Base-by-base conservation (phyloP, 1,284 basidiomycete genomes). In the Malassezia arunalokei region DNA sequence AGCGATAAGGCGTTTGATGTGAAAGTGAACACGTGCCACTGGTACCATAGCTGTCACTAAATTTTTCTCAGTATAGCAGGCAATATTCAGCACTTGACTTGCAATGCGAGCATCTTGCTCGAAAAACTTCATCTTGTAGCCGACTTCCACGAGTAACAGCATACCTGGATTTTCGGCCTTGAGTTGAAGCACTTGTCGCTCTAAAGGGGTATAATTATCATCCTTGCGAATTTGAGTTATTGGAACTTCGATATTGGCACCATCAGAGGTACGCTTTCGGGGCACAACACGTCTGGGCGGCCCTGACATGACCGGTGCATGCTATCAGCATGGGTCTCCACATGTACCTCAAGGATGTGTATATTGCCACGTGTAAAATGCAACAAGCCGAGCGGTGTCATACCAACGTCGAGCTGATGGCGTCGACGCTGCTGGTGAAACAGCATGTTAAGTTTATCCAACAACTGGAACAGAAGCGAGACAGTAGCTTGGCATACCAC, bases 21-120 rank as follows among this genome's bases (percentile, higher is more conserved):
- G 89, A 6, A 96, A 80, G 53, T 86, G 80, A 14, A 86, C 78
- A 39, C 90, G 79, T 62, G 87, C 85, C 1, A 79, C 77, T 0
- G 91, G 90, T 40, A 95, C 84, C 30, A 83, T 85, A 0, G 89
- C 90, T 0, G 82, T 81, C 49, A 83, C 75, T 58, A 92, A 84
- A 73, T 92, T 91, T 28, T 86, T 80, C 52, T 83, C 80, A 24
- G 76, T 78, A 65, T 83, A 91, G 58, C 82, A 81, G 9, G 83
- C 64, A 69, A 94, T 87, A 42, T 86, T 86, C 14, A 94, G 79
- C 66, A 87, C 83, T 72, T 80, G 81, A 12, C 83, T 81, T 3
- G 87, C 89, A 32, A 82, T 79, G 82, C 87, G 83, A 0, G 90
- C 90, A 68, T 94, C 91, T 27, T 91, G 84, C 31, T 84, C 87